Conservation (phyloP, 1,139 yeast species). For the Taphrina deformans region DNA sequence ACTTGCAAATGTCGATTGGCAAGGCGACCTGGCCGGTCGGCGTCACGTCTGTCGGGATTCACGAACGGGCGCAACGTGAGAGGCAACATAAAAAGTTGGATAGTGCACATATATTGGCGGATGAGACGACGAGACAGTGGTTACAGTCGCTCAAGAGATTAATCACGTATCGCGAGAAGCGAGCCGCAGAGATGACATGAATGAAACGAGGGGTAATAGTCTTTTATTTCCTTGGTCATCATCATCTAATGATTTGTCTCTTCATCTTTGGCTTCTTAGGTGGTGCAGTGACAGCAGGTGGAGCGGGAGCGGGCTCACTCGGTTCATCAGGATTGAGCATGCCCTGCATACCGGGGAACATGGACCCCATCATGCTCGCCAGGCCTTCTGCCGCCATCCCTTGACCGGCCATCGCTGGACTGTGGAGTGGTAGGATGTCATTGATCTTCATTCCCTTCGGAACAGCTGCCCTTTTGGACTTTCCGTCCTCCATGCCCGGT, state of each 20-base stretch:
- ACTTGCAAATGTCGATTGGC: conserved; percentile 76
- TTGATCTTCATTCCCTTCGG: conserved; percentile 86
- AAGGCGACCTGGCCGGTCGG: conserved; percentile 95
- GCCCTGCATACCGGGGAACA: conserved; percentile 39
- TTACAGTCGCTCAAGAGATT: conserved; percentile 70
- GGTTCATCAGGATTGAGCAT: conserved; percentile 31
- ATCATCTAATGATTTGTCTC: conserved; percentile 22
- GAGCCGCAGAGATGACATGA: neutral
- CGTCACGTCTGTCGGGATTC: conserved; percentile 75
- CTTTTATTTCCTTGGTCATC: too few relatives aligned
- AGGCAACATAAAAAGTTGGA: conserved; percentile 45
- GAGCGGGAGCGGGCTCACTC: conserved; percentile 42
- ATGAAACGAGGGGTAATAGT: too few relatives aligned
- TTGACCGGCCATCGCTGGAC: conserved; percentile 75
- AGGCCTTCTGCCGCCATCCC: conserved; percentile 49
- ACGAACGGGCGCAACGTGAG: conserved; percentile 63
- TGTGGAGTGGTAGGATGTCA: conserved; percentile 79
- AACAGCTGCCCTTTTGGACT: conserved; percentile 64
- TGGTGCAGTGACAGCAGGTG: conserved; percentile 49
- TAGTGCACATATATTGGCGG: conserved; percentile 73
- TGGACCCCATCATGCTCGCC: conserved; percentile 25
- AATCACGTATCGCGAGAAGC: conserved; percentile 50
- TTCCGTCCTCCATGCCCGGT: conserved; percentile 54
- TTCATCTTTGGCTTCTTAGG: conserved; percentile 33
- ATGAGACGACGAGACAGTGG: conserved; percentile 76